Conservation (phyloP, 768 basidiomycete genomes). For the Austroboletus eburneus region DNA sequence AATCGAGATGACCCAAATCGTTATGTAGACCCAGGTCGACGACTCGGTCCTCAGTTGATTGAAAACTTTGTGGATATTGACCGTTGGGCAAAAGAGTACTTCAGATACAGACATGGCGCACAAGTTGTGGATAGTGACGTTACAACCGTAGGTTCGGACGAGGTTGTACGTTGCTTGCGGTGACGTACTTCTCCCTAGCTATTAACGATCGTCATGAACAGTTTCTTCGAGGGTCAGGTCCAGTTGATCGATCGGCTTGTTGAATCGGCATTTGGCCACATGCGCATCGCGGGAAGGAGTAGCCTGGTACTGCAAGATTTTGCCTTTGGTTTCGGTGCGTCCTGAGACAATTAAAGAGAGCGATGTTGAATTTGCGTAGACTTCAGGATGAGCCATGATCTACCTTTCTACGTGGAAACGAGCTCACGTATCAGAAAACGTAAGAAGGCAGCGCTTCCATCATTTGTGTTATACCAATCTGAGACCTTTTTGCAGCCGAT, state of each 20-base stretch:
- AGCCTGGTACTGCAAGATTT: slow-evolving; percentile 23
- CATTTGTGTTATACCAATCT: slow-evolving; percentile 3
- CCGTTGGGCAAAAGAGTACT: slow-evolving; percentile 26
- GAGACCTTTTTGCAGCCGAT: slow-evolving; percentile 10
- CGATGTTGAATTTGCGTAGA: slow-evolving; percentile 12
- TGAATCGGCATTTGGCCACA: slow-evolving; percentile 21
- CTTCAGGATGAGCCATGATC: slow-evolving; percentile 29
- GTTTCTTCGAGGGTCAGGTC: slow-evolving; percentile 29
- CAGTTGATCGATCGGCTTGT: slow-evolving; percentile 27
- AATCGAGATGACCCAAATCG: slow-evolving; percentile 19
- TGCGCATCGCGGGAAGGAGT: slow-evolving; percentile 17
- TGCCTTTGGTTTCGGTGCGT: slow-evolving; percentile 27
- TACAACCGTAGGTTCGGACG: slow-evolving; percentile 13
- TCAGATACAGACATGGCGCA: slow-evolving; percentile 19
- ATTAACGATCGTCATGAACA: slow-evolving; percentile 27
- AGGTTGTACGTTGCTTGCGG: background rate
- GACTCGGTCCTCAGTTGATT: slow-evolving; percentile 28
- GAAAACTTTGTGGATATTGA: slow-evolving; percentile 30
- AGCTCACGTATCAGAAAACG: slow-evolving; percentile 24
- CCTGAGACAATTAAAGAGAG: background rate
- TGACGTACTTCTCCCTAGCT: slow-evolving; percentile 11
- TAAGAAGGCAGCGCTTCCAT: slow-evolving; percentile 14
- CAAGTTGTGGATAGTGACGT: slow-evolving; percentile 15
- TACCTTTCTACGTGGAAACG: slow-evolving; percentile 27
- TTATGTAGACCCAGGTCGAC: slow-evolving; percentile 11